Percentiles rank a stretch among this genome's conserved stretches.
phyloP scores from a whole-genome alignment of 768 basidiomycete genomes.

The Gloeophyllum trabeum region DNA sequence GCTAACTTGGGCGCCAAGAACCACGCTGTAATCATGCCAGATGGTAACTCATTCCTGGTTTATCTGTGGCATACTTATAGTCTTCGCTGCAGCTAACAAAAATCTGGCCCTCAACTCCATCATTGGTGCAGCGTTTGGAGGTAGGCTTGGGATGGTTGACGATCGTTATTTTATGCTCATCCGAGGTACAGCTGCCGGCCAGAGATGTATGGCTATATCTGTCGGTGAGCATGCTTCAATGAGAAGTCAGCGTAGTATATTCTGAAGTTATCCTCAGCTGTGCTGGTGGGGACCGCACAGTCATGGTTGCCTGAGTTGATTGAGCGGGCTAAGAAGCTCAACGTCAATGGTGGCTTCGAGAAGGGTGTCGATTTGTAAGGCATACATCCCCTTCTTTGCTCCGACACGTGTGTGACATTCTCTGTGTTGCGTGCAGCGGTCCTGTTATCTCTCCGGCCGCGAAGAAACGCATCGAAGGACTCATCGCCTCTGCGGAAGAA shows the following conservation, averaged over 20 bases:
- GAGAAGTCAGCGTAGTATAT: neutral
- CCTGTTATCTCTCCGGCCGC: constrained; percentile 78
- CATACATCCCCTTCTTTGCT: constrained; percentile 15
- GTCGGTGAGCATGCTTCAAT: constrained; percentile 43
- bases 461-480: constrained; percentile 60
- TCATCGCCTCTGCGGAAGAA: constrained; percentile 63
- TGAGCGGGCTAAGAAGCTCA: constrained; percentile 68
- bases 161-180: constrained; percentile 1
- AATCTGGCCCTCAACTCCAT: constrained; percentile 88
- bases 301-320: constrained; percentile 83
- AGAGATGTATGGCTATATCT: constrained; percentile 94
- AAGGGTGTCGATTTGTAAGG: constrained; percentile 67
- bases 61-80: no score
- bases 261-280: constrained; percentile 23
- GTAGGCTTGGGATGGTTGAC: no score
- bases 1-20: constrained; percentile 95
- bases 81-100: constrained; percentile 85
- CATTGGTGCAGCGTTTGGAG: constrained; percentile 88
- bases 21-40: constrained; percentile 87
- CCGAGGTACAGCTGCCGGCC: constrained; percentile 81
- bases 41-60: constrained; percentile 72
- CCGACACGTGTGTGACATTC: neutral
- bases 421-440: constrained; percentile 30
- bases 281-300: constrained; percentile 72
- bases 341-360: constrained; percentile 89